These are phyloP conservation scores for Rhodotorula kratochvilovae DNA, from an alignment of 768 basidiomycete species.

Conservation along the genomic window DNA sequence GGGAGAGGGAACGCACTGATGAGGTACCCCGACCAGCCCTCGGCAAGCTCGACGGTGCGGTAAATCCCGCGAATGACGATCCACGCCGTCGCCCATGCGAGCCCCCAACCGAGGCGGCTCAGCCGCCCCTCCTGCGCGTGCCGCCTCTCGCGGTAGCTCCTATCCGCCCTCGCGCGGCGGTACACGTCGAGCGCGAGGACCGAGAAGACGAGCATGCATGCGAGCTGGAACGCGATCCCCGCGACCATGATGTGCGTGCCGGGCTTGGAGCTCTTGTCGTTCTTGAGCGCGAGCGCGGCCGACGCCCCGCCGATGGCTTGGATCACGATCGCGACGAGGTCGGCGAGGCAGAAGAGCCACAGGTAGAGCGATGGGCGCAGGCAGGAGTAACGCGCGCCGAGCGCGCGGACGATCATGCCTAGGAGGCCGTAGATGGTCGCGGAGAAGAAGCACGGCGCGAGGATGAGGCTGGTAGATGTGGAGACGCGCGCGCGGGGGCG, in stretches of 20 bases:
- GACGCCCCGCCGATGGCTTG: conserved; percentile 46
- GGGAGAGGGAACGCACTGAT: background rate
- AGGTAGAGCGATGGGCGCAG: conserved; percentile 42
- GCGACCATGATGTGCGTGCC: conserved; percentile 46
- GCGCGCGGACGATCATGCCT: conserved; percentile 45
- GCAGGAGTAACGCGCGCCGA: conserved; percentile 42
- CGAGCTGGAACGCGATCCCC: conserved; percentile 46
- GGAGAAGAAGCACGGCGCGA: conserved; percentile 48
- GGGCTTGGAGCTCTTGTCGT: background rate
- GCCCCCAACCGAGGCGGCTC: background rate
- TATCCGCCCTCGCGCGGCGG: background rate
- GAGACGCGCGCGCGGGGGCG: too few species aligned
- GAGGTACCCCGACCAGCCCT: conserved; percentile 28
- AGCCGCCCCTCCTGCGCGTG: background rate
- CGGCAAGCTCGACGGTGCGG: conserved; percentile 15
- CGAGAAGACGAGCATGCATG: conserved; percentile 44
- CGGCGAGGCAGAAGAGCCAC: conserved; percentile 44
- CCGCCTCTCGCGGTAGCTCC: background rate
- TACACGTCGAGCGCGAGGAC: conserved; percentile 44
- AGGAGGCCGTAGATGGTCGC: conserved; percentile 46
- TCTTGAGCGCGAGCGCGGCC: conserved; percentile 39
- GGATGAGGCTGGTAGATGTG: conserved; percentile 40
- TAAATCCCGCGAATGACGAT: conserved; percentile 21
- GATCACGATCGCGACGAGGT: conserved; percentile 45
- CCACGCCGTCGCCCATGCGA: conserved; percentile 8